Conservation (phyloP, 768 basidiomycete species). For the Mrakia gelida region DNA sequence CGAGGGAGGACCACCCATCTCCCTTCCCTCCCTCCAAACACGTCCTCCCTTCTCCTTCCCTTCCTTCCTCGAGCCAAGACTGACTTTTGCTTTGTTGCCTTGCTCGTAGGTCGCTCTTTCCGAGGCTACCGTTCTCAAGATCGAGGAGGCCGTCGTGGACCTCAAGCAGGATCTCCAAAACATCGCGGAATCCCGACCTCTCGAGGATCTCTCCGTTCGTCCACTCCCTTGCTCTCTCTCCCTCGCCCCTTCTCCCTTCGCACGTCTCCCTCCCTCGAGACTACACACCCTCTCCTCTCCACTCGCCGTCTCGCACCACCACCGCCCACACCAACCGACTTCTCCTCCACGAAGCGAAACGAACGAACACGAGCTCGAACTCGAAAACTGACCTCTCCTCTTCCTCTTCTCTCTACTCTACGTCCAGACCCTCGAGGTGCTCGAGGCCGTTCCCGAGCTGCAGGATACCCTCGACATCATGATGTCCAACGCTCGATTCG, state of each 20-base stretch:
- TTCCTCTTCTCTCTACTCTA: too few relatives aligned
- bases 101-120: constrained; percentile 71
- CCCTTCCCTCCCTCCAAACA: background rate
- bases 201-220: constrained; percentile 90
- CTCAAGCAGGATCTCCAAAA: constrained; percentile 90
- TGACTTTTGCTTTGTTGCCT: background rate
- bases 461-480: constrained; percentile 69
- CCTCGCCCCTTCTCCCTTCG: background rate
- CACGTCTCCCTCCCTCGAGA: background rate
- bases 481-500: background rate
- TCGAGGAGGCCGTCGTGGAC: constrained; percentile 82
- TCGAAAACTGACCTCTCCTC: too few relatives aligned
- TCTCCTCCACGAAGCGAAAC: too few relatives aligned
- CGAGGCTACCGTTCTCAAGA: constrained; percentile 80
- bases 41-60: too few relatives aligned
- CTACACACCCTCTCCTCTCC: too few relatives aligned
- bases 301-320: background rate
- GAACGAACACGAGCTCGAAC: too few relatives aligned
- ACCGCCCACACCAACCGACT: background rate
- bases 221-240: background rate
- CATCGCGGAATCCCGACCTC: constrained; percentile 94
- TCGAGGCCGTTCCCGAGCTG: constrained; percentile 87
- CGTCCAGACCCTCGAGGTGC: constrained; percentile 75
- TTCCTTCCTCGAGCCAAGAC: background rate
- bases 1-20: background rate